Percentiles rank a stretch among this genome's conserved stretches.
phyloP scores from a whole-genome alignment of 1,139 yeast genomes.

The Debaryomyces coudertii region DNA sequence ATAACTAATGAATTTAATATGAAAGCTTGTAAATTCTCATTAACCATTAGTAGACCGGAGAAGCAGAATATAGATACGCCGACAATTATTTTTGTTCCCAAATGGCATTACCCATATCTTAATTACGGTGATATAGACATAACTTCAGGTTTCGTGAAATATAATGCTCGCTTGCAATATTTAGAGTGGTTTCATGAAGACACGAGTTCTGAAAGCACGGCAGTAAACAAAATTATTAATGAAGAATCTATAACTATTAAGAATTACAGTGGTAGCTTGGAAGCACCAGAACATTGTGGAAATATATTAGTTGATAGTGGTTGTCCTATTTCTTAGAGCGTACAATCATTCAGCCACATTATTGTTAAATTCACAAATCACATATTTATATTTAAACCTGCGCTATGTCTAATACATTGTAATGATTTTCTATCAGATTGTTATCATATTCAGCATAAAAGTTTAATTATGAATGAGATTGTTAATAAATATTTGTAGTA shows the following conservation, averaged over 20 bases:
- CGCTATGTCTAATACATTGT: not conserved
- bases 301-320: slow-evolving; percentile 19
- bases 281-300: slow-evolving; percentile 26
- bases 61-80: slow-evolving; percentile 28
- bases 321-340: slow-evolving; percentile 25
- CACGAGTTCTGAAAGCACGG: slow-evolving; percentile 15
- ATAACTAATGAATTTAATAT: slow-evolving; percentile 59
- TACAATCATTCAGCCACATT: not conserved
- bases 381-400: not conserved
- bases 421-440: not conserved
- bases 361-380: not conserved
- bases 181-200: slow-evolving; percentile 71
- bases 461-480: not conserved
- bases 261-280: slow-evolving; percentile 43
- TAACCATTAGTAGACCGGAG: slow-evolving; percentile 34
- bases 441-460: not conserved
- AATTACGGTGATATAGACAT: slow-evolving; percentile 47
- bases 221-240: slow-evolving; percentile 7
- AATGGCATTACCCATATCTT: slow-evolving; percentile 62
- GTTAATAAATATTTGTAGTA: not conserved
- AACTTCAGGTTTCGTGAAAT: slow-evolving; percentile 59
- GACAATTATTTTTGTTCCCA: slow-evolving; percentile 69
- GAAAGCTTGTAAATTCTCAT: slow-evolving; percentile 43
- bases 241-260: slow-evolving; percentile 42
- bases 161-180: slow-evolving; percentile 53